Evolutionary conservation across 108 stramenopile genomes (phyloP).

Genomic region (Fragilariopsis cylindrus): DNA sequence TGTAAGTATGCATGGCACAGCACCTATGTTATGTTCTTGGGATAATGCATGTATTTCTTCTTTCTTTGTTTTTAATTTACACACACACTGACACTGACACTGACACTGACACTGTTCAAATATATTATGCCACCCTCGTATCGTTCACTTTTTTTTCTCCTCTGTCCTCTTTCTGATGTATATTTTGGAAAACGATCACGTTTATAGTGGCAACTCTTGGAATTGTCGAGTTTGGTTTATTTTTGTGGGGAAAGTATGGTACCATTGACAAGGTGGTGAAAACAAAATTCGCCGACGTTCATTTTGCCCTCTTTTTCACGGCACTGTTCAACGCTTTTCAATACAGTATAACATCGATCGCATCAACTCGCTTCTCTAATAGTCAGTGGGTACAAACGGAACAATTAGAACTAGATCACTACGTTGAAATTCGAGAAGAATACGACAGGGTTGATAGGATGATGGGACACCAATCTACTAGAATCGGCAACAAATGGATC

Average conservation of each 20-base stretch:
- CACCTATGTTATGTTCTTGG: neutral
- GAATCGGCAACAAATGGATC: neutral
- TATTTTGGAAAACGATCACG: neutral
- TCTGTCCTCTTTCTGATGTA: neutral
- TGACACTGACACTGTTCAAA: neutral
- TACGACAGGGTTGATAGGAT: conserved; percentile 59
- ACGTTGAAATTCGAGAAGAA: conserved; percentile 87
- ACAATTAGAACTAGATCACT: conserved; percentile 82
- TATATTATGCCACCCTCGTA: neutral
- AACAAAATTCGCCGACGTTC: conserved; percentile 81
- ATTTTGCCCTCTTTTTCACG: conserved; percentile 87
- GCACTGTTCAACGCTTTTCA: conserved; percentile 87
- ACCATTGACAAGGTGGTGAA: conserved; percentile 59
- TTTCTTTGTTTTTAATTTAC: conserved; percentile 1
- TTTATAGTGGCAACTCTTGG: conserved; percentile 64
- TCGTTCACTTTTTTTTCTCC: conserved; percentile 3
- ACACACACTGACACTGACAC: no score
- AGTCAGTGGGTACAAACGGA: conserved; percentile 79
- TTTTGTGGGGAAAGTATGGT: conserved; percentile 58
- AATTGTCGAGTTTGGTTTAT: conserved; percentile 75
- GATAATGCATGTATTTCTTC: neutral
- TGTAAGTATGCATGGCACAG: conserved; percentile 41
- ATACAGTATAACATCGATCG: conserved; percentile 53
- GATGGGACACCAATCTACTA: neutral
- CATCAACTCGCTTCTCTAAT: conserved; percentile 52